phyloP scores from a whole-genome alignment of 805 yeast genomes.

The Candida ovalis region DNA sequence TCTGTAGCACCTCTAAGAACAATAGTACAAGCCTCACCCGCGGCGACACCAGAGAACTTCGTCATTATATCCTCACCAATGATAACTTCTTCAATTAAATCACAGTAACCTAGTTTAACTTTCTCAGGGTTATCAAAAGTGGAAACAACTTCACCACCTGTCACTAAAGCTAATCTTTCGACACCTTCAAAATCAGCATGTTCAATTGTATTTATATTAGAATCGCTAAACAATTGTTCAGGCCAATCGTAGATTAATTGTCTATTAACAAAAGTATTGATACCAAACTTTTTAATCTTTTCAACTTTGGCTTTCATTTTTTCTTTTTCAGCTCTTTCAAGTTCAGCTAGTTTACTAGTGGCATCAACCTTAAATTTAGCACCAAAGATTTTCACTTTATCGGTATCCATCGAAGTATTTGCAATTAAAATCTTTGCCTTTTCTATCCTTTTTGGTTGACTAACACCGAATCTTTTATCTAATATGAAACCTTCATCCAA shows the following conservation, averaged over 20 bases:
- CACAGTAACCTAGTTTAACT: slow-evolving; percentile 85
- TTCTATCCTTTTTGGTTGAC: slow-evolving; percentile 82
- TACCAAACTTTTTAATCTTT: slow-evolving; percentile 75
- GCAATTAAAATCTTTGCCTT: slow-evolving; percentile 89
- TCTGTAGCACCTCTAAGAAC: slow-evolving; percentile 98
- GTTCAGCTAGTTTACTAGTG: slow-evolving; percentile 88
- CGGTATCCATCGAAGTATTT: slow-evolving; percentile 95
- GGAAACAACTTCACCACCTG: slow-evolving; percentile 97
- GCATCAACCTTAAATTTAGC: slow-evolving; percentile 97
- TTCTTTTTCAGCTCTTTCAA: slow-evolving; percentile 89
- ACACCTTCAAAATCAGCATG: slow-evolving; percentile 99
- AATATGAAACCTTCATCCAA: slow-evolving; percentile 94
- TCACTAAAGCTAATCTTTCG: slow-evolving; percentile 91
- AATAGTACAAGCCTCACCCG: slow-evolving; percentile 94
- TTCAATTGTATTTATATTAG: slow-evolving; percentile 86
- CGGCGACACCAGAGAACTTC: slow-evolving; percentile 91
- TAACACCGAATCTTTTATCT: slow-evolving; percentile 88
- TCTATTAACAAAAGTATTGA: slow-evolving; percentile 89
- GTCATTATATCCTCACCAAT: slow-evolving; percentile 91
- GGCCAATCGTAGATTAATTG: slow-evolving; percentile 98
- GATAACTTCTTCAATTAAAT: slow-evolving; percentile 81
- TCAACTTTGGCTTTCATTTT: slow-evolving; percentile 90
- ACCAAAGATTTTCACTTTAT: slow-evolving; percentile 95
- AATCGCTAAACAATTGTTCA: slow-evolving; percentile 87
- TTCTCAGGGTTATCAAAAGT: slow-evolving; percentile 91